Evolutionary conservation across 2,329 filamentous ascomycete genomes (phyloP).

Genomic region (Calonectria pseudoturangicola): DNA sequence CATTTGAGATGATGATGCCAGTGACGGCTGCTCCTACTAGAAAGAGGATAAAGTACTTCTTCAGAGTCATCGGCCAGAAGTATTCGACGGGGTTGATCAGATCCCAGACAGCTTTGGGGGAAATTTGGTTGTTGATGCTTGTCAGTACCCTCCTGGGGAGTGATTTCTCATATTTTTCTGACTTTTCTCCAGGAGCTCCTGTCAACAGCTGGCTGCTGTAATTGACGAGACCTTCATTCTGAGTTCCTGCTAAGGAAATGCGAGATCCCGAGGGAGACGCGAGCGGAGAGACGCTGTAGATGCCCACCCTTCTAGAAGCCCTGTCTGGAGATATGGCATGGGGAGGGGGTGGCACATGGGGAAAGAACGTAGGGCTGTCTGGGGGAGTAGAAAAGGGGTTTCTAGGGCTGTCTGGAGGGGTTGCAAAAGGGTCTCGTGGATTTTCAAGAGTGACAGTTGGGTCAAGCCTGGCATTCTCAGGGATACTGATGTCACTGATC

Average conservation of each 20-base stretch:
- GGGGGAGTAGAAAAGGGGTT: conserved; percentile 9
- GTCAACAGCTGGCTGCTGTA: conserved; percentile 1
- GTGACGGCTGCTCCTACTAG: conserved; percentile 14
- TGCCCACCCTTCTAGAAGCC: conserved; percentile 8
- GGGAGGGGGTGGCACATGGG: not conserved
- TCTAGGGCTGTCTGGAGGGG: conserved; percentile 1
- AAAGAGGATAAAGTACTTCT: conserved; percentile 34
- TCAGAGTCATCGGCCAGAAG: conserved; percentile 39
- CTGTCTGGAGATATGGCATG: conserved; percentile 19
- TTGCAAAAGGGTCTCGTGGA: conserved; percentile 14
- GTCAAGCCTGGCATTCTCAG: conserved; percentile 14
- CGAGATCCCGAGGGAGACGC: not conserved
- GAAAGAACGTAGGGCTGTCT: not conserved
- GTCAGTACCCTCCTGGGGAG: not conserved
- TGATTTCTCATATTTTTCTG: not conserved
- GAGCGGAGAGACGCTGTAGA: conserved; percentile 15
- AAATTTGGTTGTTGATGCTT: conserved; percentile 31
- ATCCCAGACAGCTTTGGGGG: conserved; percentile 33
- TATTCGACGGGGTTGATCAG: conserved; percentile 37
- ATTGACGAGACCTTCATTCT: not conserved
- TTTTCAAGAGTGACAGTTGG: conserved; percentile 1
- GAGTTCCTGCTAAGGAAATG: conserved; percentile 8
- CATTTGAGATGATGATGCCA: conserved; percentile 37
- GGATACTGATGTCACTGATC: conserved; percentile 4
- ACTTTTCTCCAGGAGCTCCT: not conserved